Base-by-base conservation (phyloP, 2,329 filamentous ascomycete genomes). In the Hypomyces perniciosus region DNA sequence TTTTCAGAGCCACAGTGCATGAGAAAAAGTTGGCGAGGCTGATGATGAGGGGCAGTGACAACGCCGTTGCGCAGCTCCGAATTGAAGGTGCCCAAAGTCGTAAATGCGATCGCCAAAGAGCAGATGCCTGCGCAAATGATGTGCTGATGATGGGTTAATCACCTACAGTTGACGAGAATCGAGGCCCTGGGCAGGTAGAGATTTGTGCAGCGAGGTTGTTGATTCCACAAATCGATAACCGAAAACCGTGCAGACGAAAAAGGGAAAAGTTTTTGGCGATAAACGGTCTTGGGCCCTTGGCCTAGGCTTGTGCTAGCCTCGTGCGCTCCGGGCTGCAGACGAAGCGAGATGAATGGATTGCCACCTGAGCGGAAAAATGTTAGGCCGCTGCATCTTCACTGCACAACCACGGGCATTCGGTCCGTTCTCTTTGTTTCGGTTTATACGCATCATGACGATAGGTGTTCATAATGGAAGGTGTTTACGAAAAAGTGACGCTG, bases 191-290 rank as follows among this genome's bases (percentile, higher is more conserved):
- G 39, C 34, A 68, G 52, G 38, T 41, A 37, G 20, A 35, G 48
- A 31, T 45, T 34, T 43, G 53, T 50, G 46, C 43, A 34, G 34
- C 30, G 51, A 46, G 31, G 29, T 33, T 55, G 53, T 35, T 44
- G 45, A 46, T 49, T 50, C 48, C 53, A 53, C 50, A 47, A 38
- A 47, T 44, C 40, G 46, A 52, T 48, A 49, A 51, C 53, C 41
- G 48, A 49, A 53, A 55, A 53, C 43, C 46, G 52, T 50, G 54
- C 44, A 44, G 48, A 52, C 46, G 54, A 56, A 55, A 56, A 59
- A 56, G 54, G 55, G 54, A 59, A 61, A 57, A 60, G 55, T 61
- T 60, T 59, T 60, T 59, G 57, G 53, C 52, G 48, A 55, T 56
- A 56, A 55, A 48, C 35, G 52, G 35, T 48, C 44, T 38, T 46